Base-by-base conservation (phyloP, 768 basidiomycete species). In the Tricholoma sp. region DNA sequence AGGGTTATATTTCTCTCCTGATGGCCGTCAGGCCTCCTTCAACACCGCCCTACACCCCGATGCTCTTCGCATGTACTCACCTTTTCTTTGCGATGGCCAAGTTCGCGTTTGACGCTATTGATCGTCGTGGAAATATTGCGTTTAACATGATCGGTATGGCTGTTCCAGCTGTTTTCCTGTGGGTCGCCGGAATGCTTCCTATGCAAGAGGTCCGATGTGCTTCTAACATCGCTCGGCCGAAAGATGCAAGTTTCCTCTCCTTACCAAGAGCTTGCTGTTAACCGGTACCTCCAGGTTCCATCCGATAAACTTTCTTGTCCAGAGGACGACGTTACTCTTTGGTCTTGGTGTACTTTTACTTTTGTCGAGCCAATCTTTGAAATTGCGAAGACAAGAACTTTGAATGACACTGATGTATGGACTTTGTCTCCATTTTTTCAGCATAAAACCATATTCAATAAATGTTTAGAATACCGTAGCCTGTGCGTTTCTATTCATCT, bases 371-470 rank as follows among this genome's bases (percentile, higher is more conserved):
- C 86, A 4, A 72, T 88, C 21, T 76, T 88, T 59, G 64, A 73
- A 50, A 67, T 85, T 18, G 81, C 85, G 0, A 74, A 68, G 57
- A 69, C 70, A 41, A 73, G 79, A 54, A 85, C 84, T 5, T 67
- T 81, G 21, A 71, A 79, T 31, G 79, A 79, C 37, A 57, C 37
- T 10, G 79, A 88, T 64, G 80, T 88, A 6, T 89, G 86, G 86
- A 69, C 65, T 10, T 71, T 88, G 29, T 86, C 86, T 3, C 87
- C 86, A 0, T 86, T 79, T 59, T 86, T 89, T 68, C 75, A 74
- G 24, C 86, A 88, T 65, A 82, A 80, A 61, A 86, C 84, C 62
- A 72, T 88, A 11, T 89, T 88, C 67, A 74, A 69, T 39, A 89
- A 87, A 67, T 83, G 76, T 60, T 65, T 87, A 32, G 72, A 77